Evolutionary conservation across 495 filamentous ascomycete species (phyloP), one percentile per base, ranked within the genome.

Genomic region (Clohesyomyces aquaticus): DNA sequence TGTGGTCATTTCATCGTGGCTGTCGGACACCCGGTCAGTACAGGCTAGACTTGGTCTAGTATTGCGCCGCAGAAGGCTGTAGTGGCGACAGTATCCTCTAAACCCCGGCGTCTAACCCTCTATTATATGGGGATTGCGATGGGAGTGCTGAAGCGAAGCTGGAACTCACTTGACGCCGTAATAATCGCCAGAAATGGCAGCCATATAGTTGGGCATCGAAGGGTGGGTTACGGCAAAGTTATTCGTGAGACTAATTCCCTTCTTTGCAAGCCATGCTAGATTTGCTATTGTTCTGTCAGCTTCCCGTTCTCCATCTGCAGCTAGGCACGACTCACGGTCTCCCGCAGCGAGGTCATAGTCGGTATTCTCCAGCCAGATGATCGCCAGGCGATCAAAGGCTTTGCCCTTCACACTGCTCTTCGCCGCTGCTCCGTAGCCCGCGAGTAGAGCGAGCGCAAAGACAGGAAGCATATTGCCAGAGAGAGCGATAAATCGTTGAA

Each of bases 191-290:
- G 61, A 59, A 46, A 71, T 61, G 12, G 67, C 48, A 2, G 73
- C 67, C 25, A 63, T 62, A 48, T 75, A 75, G 63, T 73, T 75
- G 6, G 73, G 73, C 70, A 74, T 71, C 32, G 63, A 68, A 4
- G 84, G 84, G 61, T 85, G 84, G 1, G 83, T 87, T 11, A 84
- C 78, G 4, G 77, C 82, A 70, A 80, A 83, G 61, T 72, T 65
- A 48, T 75, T 73, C 16, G 66, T 54, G 1, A 75, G 61, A 14
- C 67, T 68, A 32, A 75, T 72, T 16, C 71, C 73, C 28, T 72
- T 65, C 19, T 65, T 57, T 3, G 71, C 73, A 11, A 75, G 61
- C 56, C 65, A 73, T 29, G 61, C 61, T n/a, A 75, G 63, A 56
- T 72, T 72, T 10, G 73, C 32, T 38, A 14, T 38, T 14, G 6